These are phyloP conservation scores for Parsonsia alboflavescens DNA, from an alignment of 257 asterid genomes.

Conservation along the genomic window DNA sequence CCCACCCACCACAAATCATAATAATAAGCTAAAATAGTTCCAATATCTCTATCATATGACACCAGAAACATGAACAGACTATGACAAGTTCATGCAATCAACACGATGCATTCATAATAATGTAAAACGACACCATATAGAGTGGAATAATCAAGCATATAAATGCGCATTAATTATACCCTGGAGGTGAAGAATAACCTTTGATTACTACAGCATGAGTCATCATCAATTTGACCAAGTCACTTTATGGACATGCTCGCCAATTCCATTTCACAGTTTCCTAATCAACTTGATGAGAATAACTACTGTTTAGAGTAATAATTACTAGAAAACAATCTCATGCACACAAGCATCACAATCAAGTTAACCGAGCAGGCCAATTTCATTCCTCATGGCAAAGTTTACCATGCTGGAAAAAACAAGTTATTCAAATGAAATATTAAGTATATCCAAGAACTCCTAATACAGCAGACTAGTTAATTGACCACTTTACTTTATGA, in stretches of 20 bases:
- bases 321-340: background rate
- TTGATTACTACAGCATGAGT: constrained; percentile 19
- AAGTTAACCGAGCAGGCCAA: background rate
- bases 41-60: background rate
- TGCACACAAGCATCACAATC: background rate
- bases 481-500: background rate
- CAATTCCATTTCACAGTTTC: background rate
- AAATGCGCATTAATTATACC: constrained; percentile 1
- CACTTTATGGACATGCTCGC: constrained; percentile 11
- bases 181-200: constrained; percentile 13
- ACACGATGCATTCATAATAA: constrained; percentile 4
- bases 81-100: constrained; percentile 15
- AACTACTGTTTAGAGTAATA: background rate
- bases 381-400: background rate
- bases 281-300: constrained; percentile 7
- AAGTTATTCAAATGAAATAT: background rate
- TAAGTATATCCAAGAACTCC: background rate
- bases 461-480: background rate
- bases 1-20: no score
- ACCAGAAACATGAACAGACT: constrained; percentile 11
- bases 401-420: background rate
- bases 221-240: constrained; percentile 30
- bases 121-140: constrained; percentile 1
- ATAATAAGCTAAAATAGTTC: constrained; percentile 9
- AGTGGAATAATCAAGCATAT: background rate